Evolutionary conservation across 345 rosid genomes (phyloP).

Genomic region (Ceriops tagal): DNA sequence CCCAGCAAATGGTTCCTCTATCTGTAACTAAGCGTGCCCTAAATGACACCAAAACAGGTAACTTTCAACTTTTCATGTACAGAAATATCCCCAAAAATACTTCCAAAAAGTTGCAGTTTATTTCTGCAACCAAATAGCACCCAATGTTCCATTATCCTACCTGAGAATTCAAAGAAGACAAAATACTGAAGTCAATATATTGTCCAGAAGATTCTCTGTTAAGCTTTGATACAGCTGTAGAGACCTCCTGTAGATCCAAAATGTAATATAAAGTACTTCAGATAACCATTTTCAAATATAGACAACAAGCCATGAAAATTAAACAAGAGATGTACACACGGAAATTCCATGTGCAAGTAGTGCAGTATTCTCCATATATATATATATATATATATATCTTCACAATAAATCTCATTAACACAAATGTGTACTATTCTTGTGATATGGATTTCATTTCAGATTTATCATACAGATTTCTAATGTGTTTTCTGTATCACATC

Average conservation of each 20-base stretch:
- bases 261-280: not conserved
- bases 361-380: no score
- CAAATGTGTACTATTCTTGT: not conserved
- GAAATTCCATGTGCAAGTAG: not conserved
- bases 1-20: no score
- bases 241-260: constrained; percentile 59
- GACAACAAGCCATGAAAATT: not conserved
- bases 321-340: not conserved
- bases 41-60: no score
- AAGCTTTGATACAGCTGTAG: constrained; percentile 71
- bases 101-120: not conserved
- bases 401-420: not conserved
- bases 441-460: not conserved
- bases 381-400: no score
- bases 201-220: constrained; percentile 74
- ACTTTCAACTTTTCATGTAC: constrained; percentile 1
- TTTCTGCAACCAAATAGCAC: constrained; percentile 1
- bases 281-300: not conserved
- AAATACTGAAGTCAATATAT: constrained; percentile 73
- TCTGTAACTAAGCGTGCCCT: no score
- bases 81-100: not conserved
- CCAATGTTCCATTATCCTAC: constrained; percentile 31
- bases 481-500: not conserved
- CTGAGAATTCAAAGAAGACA: constrained; percentile 97
- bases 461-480: not conserved